Percentiles rank a stretch among this genome's conserved stretches.
Conservation (phyloP, 805 yeast genomes). For the Lipomyces oligophaga region DNA sequence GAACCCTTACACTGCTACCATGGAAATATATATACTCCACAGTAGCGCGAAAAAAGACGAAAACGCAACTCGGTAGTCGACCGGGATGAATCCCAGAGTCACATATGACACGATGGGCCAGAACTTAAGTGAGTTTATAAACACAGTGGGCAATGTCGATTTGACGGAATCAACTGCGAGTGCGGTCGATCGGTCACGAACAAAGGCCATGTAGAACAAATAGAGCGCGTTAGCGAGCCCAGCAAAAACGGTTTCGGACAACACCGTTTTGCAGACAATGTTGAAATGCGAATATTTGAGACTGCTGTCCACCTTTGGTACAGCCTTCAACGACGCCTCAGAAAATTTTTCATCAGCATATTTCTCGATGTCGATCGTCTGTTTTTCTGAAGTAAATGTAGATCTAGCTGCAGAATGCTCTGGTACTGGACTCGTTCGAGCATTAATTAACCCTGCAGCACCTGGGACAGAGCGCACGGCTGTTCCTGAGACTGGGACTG, state of each 20-base stretch:
- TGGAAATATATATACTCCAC: conserved; percentile 8
- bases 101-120: conserved; percentile 14
- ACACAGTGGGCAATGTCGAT: conserved; percentile 2
- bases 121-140: conserved; percentile 9
- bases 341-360: no score
- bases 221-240: conserved; percentile 3
- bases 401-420: no score
- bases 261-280: conserved; percentile 8
- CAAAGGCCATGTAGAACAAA: conserved; percentile 9
- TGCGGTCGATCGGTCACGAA: conserved; percentile 3
- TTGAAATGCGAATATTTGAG: conserved; percentile 9
- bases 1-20: conserved; percentile 5
- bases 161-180: conserved; percentile 3
- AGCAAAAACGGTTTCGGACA: conserved; percentile 11
- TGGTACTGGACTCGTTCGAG: no score
- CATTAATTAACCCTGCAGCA: no score
- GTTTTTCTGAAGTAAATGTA: neutral
- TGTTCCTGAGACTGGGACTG: neutral
- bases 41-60: conserved; percentile 7
- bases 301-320: neutral
- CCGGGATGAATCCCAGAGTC: conserved; percentile 12
- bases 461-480: no score
- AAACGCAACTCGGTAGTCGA: conserved; percentile 9
- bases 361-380: conserved; percentile 5
- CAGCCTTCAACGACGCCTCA: no score